phyloP scores from a whole-genome alignment of 805 yeast genomes.

The Nakazawaea populi region DNA sequence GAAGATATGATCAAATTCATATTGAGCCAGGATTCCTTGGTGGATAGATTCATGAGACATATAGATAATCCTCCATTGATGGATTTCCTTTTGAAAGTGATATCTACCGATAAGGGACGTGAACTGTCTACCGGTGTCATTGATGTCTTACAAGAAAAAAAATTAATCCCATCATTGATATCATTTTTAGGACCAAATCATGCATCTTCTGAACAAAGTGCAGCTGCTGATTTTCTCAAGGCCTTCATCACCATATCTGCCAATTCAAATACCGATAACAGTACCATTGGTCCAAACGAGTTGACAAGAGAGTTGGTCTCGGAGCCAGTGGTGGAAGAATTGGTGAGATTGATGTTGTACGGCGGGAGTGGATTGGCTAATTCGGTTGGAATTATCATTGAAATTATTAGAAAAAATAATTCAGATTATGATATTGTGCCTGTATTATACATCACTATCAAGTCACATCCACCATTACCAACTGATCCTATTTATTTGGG shows the following conservation, averaged over 20 bases:
- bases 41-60: constrained; percentile 75
- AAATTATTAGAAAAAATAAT: constrained; percentile 89
- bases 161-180: constrained; percentile 66
- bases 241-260: constrained; percentile 94
- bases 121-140: constrained; percentile 86
- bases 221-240: constrained; percentile 92
- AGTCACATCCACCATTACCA: constrained; percentile 87
- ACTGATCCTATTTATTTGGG: constrained; percentile 94
- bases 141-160: constrained; percentile 66
- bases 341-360: constrained; percentile 71
- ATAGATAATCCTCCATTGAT: constrained; percentile 90
- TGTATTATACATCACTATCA: constrained; percentile 73
- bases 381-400: constrained; percentile 93
- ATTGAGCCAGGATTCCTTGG: constrained; percentile 60
- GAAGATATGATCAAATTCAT: constrained; percentile 73
- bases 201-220: constrained; percentile 74
- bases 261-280: constrained; percentile 82
- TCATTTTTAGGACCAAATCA: constrained; percentile 63
- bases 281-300: constrained; percentile 95
- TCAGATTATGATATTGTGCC: constrained; percentile 92
- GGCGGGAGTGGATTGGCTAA: constrained; percentile 88
- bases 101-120: constrained; percentile 81
- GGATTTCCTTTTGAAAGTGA: constrained; percentile 85
- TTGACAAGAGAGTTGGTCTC: constrained; percentile 87
- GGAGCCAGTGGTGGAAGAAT: constrained; percentile 53